Conservation (phyloP, 805 yeast genomes). For the Lachancea kluyveri region DNA sequence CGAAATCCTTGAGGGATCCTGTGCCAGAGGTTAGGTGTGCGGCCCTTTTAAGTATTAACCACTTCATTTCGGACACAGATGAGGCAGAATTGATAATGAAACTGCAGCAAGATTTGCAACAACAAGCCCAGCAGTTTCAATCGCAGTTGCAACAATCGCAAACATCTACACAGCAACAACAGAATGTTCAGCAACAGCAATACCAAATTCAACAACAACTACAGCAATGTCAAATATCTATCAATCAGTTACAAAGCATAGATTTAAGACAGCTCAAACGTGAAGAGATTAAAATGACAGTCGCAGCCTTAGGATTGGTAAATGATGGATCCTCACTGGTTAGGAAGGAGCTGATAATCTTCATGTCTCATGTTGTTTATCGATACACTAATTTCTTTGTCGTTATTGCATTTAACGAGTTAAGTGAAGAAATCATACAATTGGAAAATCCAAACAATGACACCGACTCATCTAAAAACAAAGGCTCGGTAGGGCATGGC, state of each 20-base stretch:
- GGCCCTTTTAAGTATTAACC: conserved; percentile 63
- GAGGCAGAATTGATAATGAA: conserved; percentile 32
- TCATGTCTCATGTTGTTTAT: conserved; percentile 66
- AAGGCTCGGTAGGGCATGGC: conserved; percentile 73
- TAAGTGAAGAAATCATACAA: conserved; percentile 71
- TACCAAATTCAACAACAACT: conserved; percentile 29
- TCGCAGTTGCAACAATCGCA: conserved; percentile 27
- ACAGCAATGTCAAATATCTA: conserved; percentile 23
- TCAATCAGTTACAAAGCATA: conserved; percentile 23
- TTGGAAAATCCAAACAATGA: conserved; percentile 34
- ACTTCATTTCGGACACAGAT: conserved; percentile 48
- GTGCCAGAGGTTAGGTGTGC: conserved; percentile 94
- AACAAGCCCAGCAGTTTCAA: conserved; percentile 28
- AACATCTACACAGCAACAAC: conserved; percentile 22
- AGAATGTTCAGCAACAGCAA: conserved; percentile 22
- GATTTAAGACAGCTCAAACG: conserved; percentile 45
- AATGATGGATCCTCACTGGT: conserved; percentile 90
- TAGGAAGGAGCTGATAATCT: conserved; percentile 74
- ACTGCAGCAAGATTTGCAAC: conserved; percentile 29
- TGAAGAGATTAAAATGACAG: conserved; percentile 66
- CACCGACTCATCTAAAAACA: conserved; percentile 37
- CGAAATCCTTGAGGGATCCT: conserved; percentile 68
- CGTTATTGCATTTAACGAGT: conserved; percentile 79
- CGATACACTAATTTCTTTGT: conserved; percentile 69
- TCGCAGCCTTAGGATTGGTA: conserved; percentile 57